Percentiles rank a stretch among this genome's conserved stretches.
Conservation (phyloP, 306 rosid species). For the Dryas drummondii region DNA sequence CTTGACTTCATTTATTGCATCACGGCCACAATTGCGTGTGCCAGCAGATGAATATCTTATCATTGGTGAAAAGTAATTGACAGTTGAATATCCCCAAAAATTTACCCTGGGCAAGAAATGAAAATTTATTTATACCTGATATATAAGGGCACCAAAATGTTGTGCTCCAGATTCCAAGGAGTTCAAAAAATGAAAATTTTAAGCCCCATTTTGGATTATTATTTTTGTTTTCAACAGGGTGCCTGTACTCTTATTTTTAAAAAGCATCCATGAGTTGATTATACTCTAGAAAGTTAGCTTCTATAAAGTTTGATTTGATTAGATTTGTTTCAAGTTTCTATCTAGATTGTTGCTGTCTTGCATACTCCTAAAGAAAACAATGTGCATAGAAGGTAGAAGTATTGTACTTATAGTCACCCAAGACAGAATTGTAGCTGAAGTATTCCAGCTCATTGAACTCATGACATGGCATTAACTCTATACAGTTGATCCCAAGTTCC, state of each 20-base stretch:
- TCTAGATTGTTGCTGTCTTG: not conserved
- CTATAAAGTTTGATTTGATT: not conserved
- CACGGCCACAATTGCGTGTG: constrained; percentile 66
- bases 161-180: not conserved
- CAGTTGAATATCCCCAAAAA: constrained; percentile 97
- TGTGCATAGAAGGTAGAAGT: not conserved
- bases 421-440: constrained; percentile 74
- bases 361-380: not conserved
- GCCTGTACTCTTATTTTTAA: not conserved
- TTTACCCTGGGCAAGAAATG: constrained; percentile 62
- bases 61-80: constrained; percentile 95
- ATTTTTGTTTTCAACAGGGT: not conserved
- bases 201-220: not conserved
- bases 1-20: constrained; percentile 81
- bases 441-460: constrained; percentile 95
- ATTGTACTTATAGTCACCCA: constrained; percentile 70
- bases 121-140: not conserved
- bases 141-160: not conserved
- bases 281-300: not conserved
- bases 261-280: not conserved
- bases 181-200: not conserved
- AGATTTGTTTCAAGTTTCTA: not conserved
- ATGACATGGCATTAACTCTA: constrained; percentile 95
- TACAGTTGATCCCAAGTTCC: constrained; percentile 94
- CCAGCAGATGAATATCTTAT: constrained; percentile 86